Evolutionary conservation across 2,329 filamentous ascomycete genomes (phyloP).

Genomic region (Periconia macrospinosa): DNA sequence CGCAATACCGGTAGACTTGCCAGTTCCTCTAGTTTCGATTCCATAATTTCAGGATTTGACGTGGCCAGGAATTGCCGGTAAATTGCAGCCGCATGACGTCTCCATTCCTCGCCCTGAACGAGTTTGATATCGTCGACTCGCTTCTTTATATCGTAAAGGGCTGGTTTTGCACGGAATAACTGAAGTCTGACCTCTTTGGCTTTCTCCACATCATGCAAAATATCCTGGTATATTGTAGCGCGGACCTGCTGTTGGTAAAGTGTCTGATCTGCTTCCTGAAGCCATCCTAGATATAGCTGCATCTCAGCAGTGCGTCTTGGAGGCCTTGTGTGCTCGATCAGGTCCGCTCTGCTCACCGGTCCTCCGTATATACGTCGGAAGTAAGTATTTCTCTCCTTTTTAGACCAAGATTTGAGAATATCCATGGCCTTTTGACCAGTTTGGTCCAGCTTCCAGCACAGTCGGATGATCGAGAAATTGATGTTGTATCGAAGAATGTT

Average conservation of each 20-base stretch:
- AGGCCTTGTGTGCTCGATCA: neutral
- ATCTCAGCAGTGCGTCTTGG: conserved; percentile 5
- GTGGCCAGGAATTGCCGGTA: conserved; percentile 9
- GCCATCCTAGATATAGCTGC: conserved; percentile 4
- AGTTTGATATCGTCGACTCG: neutral
- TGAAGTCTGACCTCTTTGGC: conserved; percentile 5
- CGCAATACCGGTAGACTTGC: conserved; percentile 2
- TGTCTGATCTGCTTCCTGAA: conserved; percentile 3
- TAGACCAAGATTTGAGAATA: conserved; percentile 6
- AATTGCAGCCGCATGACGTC: conserved; percentile 4
- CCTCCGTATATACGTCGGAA: neutral
- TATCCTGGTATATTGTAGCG: conserved; percentile 2
- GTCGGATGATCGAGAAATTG: too few relatives aligned
- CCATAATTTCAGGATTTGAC: conserved; percentile 8
- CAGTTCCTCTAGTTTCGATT: conserved; percentile 8
- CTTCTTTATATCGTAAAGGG: too few relatives aligned
- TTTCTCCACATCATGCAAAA: conserved; percentile 5
- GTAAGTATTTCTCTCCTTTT: conserved; percentile 3
- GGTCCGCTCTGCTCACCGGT: too few relatives aligned
- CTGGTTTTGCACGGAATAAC: conserved; percentile 1
- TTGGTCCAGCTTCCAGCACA: too few relatives aligned
- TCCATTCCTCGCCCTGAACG: conserved; percentile 4
- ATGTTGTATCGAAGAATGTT: too few relatives aligned
- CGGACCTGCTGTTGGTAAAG: neutral
- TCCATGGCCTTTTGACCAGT: conserved; percentile 5